Evolutionary conservation across 2,329 filamentous ascomycete species (phyloP).

Genomic region (Verticillium isaacii): DNA sequence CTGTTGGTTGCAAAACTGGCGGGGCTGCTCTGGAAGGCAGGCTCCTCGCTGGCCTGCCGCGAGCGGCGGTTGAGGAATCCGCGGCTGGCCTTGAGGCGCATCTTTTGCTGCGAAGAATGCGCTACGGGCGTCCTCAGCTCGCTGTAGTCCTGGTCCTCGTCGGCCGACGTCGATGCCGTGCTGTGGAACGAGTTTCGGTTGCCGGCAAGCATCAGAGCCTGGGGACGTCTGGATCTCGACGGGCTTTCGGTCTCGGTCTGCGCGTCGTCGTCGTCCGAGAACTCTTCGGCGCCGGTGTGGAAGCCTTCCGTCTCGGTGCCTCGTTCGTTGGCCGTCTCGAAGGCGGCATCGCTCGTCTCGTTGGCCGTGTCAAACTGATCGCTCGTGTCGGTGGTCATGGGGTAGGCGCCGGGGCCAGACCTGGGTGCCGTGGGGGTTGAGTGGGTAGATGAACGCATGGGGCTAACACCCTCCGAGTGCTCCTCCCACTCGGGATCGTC

Average conservation of each 20-base stretch:
- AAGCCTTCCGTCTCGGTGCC: constrained; percentile 90
- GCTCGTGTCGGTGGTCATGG: constrained; percentile 42
- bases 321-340: constrained; percentile 70
- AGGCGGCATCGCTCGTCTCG: constrained; percentile 63
- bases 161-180: constrained; percentile 82
- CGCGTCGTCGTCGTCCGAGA: constrained; percentile 66
- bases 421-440: constrained; percentile 23
- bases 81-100: constrained; percentile 67
- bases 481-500: constrained; percentile 93
- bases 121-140: constrained; percentile 58
- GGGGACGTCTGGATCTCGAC: constrained; percentile 36
- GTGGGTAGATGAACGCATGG: constrained; percentile 37
- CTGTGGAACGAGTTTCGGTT: constrained; percentile 72
- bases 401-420: constrained; percentile 9
- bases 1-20: constrained; percentile 49
- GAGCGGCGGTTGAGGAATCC: constrained; percentile 56
- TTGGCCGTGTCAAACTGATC: constrained; percentile 79
- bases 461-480: constrained; percentile 49
- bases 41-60: constrained; percentile 56
- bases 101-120: constrained; percentile 56
- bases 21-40: constrained; percentile 53
- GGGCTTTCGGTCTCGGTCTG: constrained; percentile 79
- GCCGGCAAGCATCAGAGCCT: constrained; percentile 34
- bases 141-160: constrained; percentile 54
- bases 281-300: constrained; percentile 83